A percentile compares a stretch with the other conserved stretches of the same genome.
Evolutionary conservation across 208 protist species (phyloP).

Genomic region (Leptomonas pyrrhocoris): DNA sequence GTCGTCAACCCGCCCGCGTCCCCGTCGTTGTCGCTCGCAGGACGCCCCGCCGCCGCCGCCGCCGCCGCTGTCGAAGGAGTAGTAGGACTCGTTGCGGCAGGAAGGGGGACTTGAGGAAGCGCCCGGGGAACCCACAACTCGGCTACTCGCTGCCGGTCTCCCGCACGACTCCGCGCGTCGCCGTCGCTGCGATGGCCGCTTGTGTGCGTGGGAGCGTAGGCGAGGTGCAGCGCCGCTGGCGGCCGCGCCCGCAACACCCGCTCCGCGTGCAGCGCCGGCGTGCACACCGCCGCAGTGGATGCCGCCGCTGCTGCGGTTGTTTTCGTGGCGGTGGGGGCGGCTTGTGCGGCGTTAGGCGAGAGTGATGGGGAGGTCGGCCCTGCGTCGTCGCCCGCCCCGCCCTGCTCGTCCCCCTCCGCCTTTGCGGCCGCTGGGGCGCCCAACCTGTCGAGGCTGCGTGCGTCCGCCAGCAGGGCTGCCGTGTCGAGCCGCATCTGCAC

Average conservation of each 20-base stretch:
- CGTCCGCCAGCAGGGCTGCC: slow-evolving; percentile 20
- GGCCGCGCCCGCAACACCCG: slow-evolving; percentile 19
- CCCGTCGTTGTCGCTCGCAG: background rate
- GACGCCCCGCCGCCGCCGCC: background rate
- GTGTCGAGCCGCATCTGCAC: slow-evolving; percentile 26
- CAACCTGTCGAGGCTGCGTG: background rate
- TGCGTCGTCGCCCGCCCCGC: background rate
- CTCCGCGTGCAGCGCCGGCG: slow-evolving; percentile 15
- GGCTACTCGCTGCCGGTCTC: slow-evolving; percentile 18
- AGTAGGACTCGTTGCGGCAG: background rate
- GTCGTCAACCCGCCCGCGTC: background rate
- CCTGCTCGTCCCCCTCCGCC: slow-evolving; percentile 5
- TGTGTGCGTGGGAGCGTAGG: slow-evolving; percentile 13
- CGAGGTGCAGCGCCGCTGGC: slow-evolving; percentile 19
- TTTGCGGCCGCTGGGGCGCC: background rate
- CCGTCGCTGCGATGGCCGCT: background rate
- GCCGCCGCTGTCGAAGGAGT: background rate
- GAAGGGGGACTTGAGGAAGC: slow-evolving; percentile 7
- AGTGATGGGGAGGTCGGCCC: background rate
- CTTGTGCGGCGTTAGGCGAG: too few relatives aligned
- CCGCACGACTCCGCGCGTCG: background rate
- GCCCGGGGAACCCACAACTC: slow-evolving; percentile 32
- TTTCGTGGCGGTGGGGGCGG: too few relatives aligned
- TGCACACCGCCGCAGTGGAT: background rate
- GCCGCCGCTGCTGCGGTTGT: background rate